A percentile compares a stretch with the other conserved stretches of the same genome.
Conservation (phyloP, 768 basidiomycete species). For the Agrocybe pediades region DNA sequence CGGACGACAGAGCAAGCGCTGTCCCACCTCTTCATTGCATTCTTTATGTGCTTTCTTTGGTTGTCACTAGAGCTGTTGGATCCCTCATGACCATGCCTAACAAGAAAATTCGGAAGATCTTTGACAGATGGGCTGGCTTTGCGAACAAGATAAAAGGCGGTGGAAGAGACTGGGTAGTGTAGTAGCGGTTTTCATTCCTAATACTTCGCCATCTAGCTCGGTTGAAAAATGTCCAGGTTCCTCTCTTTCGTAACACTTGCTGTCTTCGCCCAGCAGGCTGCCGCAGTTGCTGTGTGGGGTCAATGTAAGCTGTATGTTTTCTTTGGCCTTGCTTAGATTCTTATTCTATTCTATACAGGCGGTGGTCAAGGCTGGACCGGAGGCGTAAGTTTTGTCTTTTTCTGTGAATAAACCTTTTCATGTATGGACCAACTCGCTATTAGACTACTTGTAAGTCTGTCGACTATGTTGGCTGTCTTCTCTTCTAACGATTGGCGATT, state of each 20-base stretch:
- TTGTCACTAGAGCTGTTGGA: neutral
- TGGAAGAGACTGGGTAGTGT: neutral
- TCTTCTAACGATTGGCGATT: neutral
- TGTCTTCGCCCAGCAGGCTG: constrained; percentile 18
- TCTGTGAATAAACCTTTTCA: neutral
- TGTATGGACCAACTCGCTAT: neutral
- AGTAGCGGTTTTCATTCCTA: neutral
- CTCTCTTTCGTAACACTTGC: constrained; percentile 26
- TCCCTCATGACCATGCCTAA: constrained; percentile 8
- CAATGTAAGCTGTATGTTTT: constrained; percentile 25
- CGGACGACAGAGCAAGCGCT: neutral
- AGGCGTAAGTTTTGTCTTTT: constrained; percentile 15
- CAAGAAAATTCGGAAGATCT: constrained; percentile 12
- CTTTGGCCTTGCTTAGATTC: neutral
- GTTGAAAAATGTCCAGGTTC: constrained; percentile 28
- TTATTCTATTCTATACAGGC: constrained; percentile 13
- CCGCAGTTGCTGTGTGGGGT: constrained; percentile 30
- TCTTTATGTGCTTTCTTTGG: neutral
- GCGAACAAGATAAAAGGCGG: constrained; percentile 9
- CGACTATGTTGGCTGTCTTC: neutral
- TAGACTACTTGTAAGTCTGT: constrained; percentile 19
- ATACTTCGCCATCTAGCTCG: neutral
- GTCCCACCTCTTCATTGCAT: neutral
- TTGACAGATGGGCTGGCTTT: neutral
- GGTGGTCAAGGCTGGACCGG: constrained; percentile 30